These are phyloP conservation scores for Heterococcus sp. DNA, from an alignment of 108 stramenopile genomes.

Conservation along the genomic window DNA sequence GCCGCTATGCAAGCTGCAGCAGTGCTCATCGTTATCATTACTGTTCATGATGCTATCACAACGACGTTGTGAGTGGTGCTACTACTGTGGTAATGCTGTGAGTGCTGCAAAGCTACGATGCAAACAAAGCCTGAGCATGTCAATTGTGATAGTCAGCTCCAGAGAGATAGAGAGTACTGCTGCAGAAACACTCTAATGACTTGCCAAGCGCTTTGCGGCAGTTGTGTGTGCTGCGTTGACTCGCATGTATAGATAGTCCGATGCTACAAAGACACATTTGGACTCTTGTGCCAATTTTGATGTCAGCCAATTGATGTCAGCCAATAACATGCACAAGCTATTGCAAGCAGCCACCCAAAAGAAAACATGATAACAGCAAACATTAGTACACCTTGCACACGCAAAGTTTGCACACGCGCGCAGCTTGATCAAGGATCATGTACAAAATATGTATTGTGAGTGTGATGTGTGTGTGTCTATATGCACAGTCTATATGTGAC, in stretches of 20 bases:
- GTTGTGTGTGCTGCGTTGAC: too few species aligned
- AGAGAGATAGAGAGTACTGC: too few species aligned
- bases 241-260: too few species aligned
- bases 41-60: conserved; percentile 57
- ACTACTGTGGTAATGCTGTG: conserved; percentile 85
- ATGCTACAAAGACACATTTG: too few species aligned
- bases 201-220: too few species aligned
- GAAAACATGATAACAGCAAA: background rate
- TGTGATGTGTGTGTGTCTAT: conserved; percentile 41
- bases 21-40: conserved; percentile 3
- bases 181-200: too few species aligned
- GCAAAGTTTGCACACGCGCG: background rate
- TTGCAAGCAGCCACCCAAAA: background rate
- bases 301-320: background rate
- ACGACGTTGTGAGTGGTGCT: too few species aligned
- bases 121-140: too few species aligned
- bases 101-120: too few species aligned
- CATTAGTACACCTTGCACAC: background rate
- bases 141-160: too few species aligned
- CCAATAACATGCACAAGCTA: background rate
- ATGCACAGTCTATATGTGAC: conserved; percentile 97
- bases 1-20: conserved; percentile 16
- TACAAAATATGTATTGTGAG: too few species aligned
- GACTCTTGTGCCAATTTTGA: too few species aligned
- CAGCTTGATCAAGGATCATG: background rate